Evolutionary conservation across 805 yeast genomes (phyloP).

Genomic region (Suhomyces xylopsoci): DNA sequence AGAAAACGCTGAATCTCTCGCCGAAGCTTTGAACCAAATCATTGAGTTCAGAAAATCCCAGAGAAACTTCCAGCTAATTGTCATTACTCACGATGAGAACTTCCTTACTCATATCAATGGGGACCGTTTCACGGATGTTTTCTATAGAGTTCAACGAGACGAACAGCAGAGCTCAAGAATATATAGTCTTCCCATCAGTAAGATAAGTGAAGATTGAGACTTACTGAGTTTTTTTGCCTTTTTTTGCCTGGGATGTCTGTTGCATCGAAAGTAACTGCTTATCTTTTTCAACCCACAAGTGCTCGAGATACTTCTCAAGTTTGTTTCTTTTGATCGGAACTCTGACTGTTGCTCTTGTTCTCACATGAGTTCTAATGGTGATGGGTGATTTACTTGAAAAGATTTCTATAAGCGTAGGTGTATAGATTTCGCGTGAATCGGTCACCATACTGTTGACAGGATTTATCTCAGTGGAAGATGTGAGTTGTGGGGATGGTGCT

Average conservation of each 20-base stretch:
- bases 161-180: slow-evolving; percentile 79
- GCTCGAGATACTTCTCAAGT: slow-evolving; percentile 74
- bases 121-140: slow-evolving; percentile 78
- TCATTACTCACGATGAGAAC: slow-evolving; percentile 94
- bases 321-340: slow-evolving; percentile 53
- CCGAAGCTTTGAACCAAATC: slow-evolving; percentile 70
- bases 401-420: slow-evolving; percentile 31
- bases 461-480: background rate
- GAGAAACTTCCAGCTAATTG: slow-evolving; percentile 87
- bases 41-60: slow-evolving; percentile 74
- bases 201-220: slow-evolving; percentile 16
- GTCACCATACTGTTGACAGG: background rate
- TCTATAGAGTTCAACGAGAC: slow-evolving; percentile 77
- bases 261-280: slow-evolving; percentile 18
- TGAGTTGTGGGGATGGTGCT: background rate
- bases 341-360: slow-evolving; percentile 42
- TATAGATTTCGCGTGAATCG: slow-evolving; percentile 2
- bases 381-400: slow-evolving; percentile 30
- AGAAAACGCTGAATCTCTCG: slow-evolving; percentile 85
- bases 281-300: slow-evolving; percentile 71
- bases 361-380: slow-evolving; percentile 46
- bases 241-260: background rate
- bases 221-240: background rate
- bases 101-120: slow-evolving; percentile 86
- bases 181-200: slow-evolving; percentile 42